These are phyloP conservation scores for Colletotrichum godetiae DNA, from an alignment of 2,329 filamentous ascomycete species.

Conservation along the genomic window DNA sequence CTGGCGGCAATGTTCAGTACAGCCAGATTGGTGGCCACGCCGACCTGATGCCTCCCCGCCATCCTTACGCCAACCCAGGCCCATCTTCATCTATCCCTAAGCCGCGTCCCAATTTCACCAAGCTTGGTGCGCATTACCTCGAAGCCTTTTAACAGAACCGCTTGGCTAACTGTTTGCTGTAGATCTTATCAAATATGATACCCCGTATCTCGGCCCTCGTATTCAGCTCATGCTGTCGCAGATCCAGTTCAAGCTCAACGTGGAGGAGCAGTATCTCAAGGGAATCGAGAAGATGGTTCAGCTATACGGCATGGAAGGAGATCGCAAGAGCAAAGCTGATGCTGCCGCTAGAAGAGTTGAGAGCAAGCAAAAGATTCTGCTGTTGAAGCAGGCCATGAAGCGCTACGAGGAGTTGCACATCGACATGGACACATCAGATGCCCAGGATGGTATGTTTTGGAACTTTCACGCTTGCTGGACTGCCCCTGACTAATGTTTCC, in stretches of 20 bases:
- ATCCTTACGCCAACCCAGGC: constrained; percentile 80
- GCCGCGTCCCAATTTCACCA: constrained; percentile 89
- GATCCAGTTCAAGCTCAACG: constrained; percentile 97
- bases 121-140: constrained; percentile 76
- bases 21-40: constrained; percentile 72
- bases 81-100: constrained; percentile 77
- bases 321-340: constrained; percentile 94
- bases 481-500: constrained; percentile 41
- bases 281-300: constrained; percentile 99
- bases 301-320: constrained; percentile 96
- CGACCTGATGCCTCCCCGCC: constrained; percentile 83
- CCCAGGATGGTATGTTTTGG: constrained; percentile 76
- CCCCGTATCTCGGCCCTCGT: constrained; percentile 91
- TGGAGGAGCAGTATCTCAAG: constrained; percentile 98
- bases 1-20: constrained; percentile 70
- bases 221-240: constrained; percentile 99
- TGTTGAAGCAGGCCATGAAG: constrained; percentile 95
- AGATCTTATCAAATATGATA: constrained; percentile 99
- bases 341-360: constrained; percentile 90
- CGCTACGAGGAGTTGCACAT: constrained; percentile 98
- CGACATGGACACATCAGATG: constrained; percentile 84
- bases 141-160: neutral
- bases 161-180: constrained; percentile 17
- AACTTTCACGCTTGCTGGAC: neutral
- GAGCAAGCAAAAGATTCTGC: constrained; percentile 97